phyloP scores from a whole-genome alignment of 2,329 filamentous ascomycete species.

The Penicillium sp. region DNA sequence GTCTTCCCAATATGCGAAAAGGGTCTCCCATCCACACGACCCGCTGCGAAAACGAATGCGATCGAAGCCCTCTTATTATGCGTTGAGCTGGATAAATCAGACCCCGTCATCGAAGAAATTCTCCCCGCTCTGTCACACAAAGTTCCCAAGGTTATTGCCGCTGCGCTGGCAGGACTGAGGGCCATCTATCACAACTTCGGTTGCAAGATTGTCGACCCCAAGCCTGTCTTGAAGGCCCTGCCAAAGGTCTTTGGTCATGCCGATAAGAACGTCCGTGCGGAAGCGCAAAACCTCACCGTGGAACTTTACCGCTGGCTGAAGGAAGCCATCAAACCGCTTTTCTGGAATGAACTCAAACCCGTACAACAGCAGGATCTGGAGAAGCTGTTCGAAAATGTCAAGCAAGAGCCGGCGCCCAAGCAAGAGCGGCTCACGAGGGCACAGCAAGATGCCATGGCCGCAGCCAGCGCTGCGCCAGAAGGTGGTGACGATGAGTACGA shows the following conservation, averaged over 20 bases:
- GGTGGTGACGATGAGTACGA: conserved; percentile 53
- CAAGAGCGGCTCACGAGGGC: conserved; percentile 81
- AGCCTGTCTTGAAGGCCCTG: conserved; percentile 75
- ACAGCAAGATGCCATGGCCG: conserved; percentile 73
- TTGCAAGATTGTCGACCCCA: conserved; percentile 86
- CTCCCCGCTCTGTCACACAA: conserved; percentile 76
- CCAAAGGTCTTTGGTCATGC: conserved; percentile 91
- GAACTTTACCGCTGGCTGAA: conserved; percentile 95
- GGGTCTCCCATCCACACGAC: conserved; percentile 74
- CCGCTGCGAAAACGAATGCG: conserved; percentile 77
- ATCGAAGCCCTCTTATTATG: conserved; percentile 80
- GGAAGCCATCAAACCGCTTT: conserved; percentile 95
- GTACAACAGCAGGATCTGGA: conserved; percentile 92
- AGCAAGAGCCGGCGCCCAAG: conserved; percentile 75
- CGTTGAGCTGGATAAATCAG: conserved; percentile 77
- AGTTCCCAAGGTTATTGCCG: conserved; percentile 77
- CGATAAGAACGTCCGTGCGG: conserved; percentile 94
- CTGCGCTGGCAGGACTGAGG: conserved; percentile 65
- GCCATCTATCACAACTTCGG: conserved; percentile 88
- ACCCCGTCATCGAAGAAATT: conserved; percentile 81
- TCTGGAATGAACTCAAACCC: conserved; percentile 90
- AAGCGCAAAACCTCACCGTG: conserved; percentile 81
- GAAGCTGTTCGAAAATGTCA: conserved; percentile 85
- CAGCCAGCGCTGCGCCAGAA: conserved; percentile 53
- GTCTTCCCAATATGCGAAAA: conserved; percentile 85